These are phyloP conservation scores for Plasmodium reichenowi DNA, from an alignment of 169 alveolate genomes.

Conservation along the genomic window DNA sequence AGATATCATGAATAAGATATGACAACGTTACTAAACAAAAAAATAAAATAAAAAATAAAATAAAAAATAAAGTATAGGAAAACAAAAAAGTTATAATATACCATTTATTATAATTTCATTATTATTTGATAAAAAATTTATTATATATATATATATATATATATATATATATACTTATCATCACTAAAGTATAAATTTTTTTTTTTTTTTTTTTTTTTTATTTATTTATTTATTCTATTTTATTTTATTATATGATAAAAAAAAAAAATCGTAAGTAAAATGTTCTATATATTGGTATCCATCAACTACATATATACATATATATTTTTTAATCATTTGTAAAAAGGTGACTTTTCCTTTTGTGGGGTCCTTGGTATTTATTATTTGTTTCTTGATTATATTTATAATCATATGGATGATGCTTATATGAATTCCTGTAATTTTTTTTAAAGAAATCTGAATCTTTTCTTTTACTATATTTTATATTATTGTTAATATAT, in stretches of 20 bases:
- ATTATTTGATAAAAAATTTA: neutral
- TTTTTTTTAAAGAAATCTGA: neutral
- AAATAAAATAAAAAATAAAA: neutral
- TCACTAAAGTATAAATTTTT: neutral
- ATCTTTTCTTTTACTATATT: conserved; percentile 12
- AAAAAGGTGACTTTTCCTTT: neutral
- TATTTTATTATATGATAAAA: no score
- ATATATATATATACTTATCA: conserved; percentile 6
- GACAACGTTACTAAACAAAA: conserved; percentile 1
- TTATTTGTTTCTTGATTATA: neutral
- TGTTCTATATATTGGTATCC: no score
- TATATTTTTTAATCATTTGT: conserved; percentile 1
- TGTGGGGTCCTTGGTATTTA: neutral
- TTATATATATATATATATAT: neutral
- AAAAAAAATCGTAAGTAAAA: no score
- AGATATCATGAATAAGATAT: neutral
- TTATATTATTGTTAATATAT: conserved; percentile 10
- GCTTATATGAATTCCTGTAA: neutral
- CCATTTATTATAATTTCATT: neutral
- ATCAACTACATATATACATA: no score
- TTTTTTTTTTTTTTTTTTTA: neutral
- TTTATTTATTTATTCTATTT: no score
- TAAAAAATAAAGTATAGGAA: neutral
- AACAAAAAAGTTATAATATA: neutral
- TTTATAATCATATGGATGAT: neutral